phyloP scores from a whole-genome alignment of 169 alveolate species.

The Plasmodium billcollinsi region DNA sequence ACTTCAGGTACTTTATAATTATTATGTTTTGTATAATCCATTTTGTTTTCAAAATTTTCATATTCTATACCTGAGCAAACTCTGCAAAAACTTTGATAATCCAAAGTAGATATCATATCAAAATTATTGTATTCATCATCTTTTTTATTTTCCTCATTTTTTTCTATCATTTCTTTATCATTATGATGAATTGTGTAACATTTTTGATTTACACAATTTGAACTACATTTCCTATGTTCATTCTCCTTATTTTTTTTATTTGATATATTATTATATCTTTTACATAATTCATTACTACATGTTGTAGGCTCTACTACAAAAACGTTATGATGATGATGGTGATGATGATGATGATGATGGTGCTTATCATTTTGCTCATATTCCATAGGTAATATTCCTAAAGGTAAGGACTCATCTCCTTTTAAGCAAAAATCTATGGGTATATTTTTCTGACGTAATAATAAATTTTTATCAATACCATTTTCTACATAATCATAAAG shows the following conservation, averaged over 20 bases:
- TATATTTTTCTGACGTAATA: neutral
- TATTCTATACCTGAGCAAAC: conserved; percentile 58
- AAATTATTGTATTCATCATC: conserved; percentile 28
- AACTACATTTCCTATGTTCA: neutral
- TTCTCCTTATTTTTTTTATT: neutral
- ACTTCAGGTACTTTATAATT: conserved; percentile 34
- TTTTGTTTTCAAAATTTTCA: conserved; percentile 20
- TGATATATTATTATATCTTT: neutral
- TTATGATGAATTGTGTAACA: neutral
- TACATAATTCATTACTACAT: neutral
- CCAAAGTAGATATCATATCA: conserved; percentile 33
- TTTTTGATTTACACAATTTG: no score
- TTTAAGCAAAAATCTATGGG: neutral
- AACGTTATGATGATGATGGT: no score
- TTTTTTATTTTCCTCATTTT: conserved; percentile 11
- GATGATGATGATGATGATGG: no score
- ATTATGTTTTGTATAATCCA: neutral
- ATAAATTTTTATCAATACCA: neutral
- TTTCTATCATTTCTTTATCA: neutral
- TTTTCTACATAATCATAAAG: conserved; percentile 49
- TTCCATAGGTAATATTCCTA: neutral
- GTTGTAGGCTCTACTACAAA: no score
- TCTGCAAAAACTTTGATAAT: conserved; percentile 30
- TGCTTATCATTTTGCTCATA: no score
- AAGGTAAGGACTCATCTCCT: neutral